Evolutionary conservation across 2,329 filamentous ascomycete genomes (phyloP), one percentile per base, ranked within the genome.

Genomic region (Talaromyces sp.): DNA sequence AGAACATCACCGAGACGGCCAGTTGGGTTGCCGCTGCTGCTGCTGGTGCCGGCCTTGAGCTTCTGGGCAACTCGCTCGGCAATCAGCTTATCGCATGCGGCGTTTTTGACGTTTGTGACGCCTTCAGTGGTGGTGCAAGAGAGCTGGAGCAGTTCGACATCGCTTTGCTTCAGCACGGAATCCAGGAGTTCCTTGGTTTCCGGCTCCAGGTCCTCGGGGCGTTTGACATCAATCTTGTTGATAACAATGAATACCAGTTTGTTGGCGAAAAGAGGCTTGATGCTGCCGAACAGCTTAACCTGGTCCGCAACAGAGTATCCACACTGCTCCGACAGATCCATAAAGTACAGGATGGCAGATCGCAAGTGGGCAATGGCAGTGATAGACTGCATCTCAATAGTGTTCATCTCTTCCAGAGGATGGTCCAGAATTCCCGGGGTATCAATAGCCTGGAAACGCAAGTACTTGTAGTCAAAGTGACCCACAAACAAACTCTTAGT

Each of bases 301-400:
- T 99, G 95, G 8, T 93, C 92, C 66, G 88, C 83, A 19, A 99
- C 91, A 2, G 92, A 91, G 81, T 97, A 99, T 62, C 95, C 95
- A 70, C 93, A 97, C 81, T 96, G 92, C 81, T 97, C 93, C 25
- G 91, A 96, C 64, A 97, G 82, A 81, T 98, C 93, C 91, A 98
- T 96, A 74, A 98, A 98, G 79, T 98, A 98, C 63, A 98, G 82
- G 66, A 99, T 96, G 61, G 93, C 93, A 49, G 93, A 96, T 70
- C 93, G 87, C 73, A 99, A 83, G 81, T 99, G 96, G 57, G 95
- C 95, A 80, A 99, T 96, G 11, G 96, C 95, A 19, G 93, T 98
- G 68, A 99, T 97, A 64, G 90, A 90, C 82, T 98, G 95, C 92
- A 98, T 98, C 79, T 99, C 95, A 73, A 99, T 99, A 3, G 95